These are phyloP conservation scores for Daphne laureola DNA, from an alignment of 441 rosid genomes.

Conservation along the genomic window DNA sequence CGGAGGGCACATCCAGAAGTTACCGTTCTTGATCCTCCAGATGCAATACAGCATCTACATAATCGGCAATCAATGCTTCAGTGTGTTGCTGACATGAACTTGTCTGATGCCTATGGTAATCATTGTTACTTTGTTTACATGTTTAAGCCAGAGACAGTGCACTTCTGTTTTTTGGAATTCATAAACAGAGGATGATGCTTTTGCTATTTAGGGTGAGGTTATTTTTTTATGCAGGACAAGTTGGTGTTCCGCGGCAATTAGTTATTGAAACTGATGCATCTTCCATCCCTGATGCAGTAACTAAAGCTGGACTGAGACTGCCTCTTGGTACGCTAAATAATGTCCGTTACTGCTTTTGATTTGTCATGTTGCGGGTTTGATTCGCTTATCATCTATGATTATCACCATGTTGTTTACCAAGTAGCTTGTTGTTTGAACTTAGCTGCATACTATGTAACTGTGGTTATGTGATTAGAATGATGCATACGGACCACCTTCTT, in stretches of 20 bases:
- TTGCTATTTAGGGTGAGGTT: not conserved
- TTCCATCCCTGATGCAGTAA: constrained; percentile 58
- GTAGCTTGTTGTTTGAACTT: not conserved
- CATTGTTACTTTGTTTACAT: not conserved
- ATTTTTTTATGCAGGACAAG: constrained; percentile 47
- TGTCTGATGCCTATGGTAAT: constrained; percentile 51
- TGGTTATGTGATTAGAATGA: too few relatives aligned
- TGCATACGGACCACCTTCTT: too few relatives aligned
- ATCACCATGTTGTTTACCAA: not conserved
- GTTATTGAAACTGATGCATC: constrained; percentile 70
- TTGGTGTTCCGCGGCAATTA: constrained; percentile 65
- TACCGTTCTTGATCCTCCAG: constrained; percentile 91
- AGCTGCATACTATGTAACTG: not conserved
- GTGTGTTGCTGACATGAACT: constrained; percentile 76
- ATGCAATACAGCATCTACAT: constrained; percentile 72
- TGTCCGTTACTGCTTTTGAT: not conserved
- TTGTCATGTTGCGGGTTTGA: too few relatives aligned
- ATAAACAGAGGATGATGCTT: not conserved
- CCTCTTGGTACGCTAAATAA: constrained; percentile 52
- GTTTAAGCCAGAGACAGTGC: not conserved
- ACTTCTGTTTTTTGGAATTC: not conserved
- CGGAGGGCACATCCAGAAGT: constrained; percentile 61
- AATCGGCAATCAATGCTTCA: constrained; percentile 92
- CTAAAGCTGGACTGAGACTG: constrained; percentile 57
- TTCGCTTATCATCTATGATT: not conserved